These are phyloP conservation scores for Prosopis cineraria DNA, from an alignment of 306 rosid genomes.

Conservation along the genomic window DNA sequence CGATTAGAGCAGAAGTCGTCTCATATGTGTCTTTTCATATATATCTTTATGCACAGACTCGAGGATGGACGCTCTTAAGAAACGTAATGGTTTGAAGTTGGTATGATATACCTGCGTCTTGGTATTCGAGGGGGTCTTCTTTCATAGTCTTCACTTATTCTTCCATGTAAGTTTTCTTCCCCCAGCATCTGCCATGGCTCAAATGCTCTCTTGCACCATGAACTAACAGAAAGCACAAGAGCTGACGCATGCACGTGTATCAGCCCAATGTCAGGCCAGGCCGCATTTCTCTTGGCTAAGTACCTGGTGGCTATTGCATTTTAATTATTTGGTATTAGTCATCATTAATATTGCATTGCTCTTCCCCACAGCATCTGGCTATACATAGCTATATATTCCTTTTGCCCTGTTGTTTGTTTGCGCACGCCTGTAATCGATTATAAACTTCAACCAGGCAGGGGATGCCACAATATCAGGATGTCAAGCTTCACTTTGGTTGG, in stretches of 20 bases:
- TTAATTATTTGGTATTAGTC: neutral
- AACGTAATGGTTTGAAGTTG: neutral
- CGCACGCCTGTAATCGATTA: neutral
- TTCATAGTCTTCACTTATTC: neutral
- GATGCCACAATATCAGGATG: neutral
- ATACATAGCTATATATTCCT: neutral
- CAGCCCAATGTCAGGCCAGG: neutral
- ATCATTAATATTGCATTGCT: conserved; percentile 11
- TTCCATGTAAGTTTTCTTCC: neutral
- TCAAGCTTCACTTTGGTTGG: neutral
- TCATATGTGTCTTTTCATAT: neutral
- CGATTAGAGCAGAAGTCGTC: neutral
- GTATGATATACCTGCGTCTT: neutral
- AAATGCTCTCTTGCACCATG: neutral
- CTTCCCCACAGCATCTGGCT: neutral
- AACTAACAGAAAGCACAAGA: neutral
- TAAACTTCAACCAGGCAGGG: neutral
- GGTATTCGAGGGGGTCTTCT: neutral
- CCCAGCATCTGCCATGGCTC: neutral
- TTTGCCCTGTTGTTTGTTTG: neutral
- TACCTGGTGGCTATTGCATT: too few relatives aligned
- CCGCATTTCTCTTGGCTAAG: neutral
- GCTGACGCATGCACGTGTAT: neutral
- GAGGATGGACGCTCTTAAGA: neutral
- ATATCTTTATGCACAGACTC: neutral